Evolutionary conservation across 2,329 filamentous ascomycete species (phyloP), one percentile per base, ranked within the genome.

Genomic region (Trichophyton simii): DNA sequence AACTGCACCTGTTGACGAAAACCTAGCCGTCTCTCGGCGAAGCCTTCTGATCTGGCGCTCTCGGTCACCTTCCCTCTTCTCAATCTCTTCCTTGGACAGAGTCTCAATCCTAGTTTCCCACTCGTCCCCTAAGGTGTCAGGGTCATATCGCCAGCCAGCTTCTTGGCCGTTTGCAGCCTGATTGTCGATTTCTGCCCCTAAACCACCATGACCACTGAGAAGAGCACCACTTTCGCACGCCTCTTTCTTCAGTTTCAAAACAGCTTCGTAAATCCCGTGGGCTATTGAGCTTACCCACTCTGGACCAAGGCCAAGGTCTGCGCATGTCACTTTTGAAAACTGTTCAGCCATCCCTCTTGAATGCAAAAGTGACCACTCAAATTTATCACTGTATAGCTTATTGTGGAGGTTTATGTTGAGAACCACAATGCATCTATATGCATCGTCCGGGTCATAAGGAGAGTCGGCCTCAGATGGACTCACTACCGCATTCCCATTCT

Each of bases 281-380:
- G 94, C 89, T 78, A 99, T 89, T 34, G 90, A 89, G 2, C 91
- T 88, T 3, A 96, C 85, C 91, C 94, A 99, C 76, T 99, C 94
- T 54, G 91, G 90, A 5, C 86, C 82, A 60, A 99, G 78, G 5
- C 92, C 92, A 7, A 99, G 79, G 71, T 99, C 94, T 31, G 90
- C 88, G 71, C 94, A 97, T 0, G 94, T 97, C 66, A 90, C 85
- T 71, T 89, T 90, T 38, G 94, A 91, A 72, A 97, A 97, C 11
- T 87, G 84, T 73, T 99, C 92, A 0, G 94, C 90, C 48, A 92
- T 91, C 22, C 92, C 92, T 1, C 91, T 88, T 1, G 91, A 91
- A 69, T 97, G 91, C 18, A 96, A 80, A 20, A 99, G 79, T 3
- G 92, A 97, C 92, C 92, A 97, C 72, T 97, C 92, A 66, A 99